Evolutionary conservation across 371 early-diverging fungal species (phyloP).

Genomic region (Vairimorpha apis): DNA sequence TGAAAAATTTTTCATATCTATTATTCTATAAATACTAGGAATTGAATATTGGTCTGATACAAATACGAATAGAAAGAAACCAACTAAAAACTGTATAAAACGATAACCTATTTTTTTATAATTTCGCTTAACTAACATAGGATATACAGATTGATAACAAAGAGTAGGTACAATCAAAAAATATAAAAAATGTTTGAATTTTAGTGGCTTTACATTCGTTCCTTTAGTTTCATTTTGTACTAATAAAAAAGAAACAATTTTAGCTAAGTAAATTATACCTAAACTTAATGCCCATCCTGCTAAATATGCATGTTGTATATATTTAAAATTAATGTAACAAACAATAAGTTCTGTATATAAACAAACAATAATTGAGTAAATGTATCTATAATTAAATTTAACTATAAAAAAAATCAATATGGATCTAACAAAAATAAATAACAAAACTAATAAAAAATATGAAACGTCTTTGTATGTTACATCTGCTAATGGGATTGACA

Average conservation of each 20-base stretch:
- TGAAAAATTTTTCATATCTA: not conserved
- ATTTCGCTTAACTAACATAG: not conserved
- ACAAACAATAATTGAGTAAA: not conserved
- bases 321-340: not conserved
- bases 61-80: constrained; percentile 44
- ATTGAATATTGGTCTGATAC: constrained; percentile 56
- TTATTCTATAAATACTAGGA: constrained; percentile 44
- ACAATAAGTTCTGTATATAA: constrained; percentile 4
- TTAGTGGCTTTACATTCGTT: not conserved
- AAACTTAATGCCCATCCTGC: constrained; percentile 33
- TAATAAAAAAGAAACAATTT: constrained; percentile 33
- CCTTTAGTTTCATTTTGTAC: not conserved
- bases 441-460: not conserved
- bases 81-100: constrained; percentile 2
- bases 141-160: constrained; percentile 21
- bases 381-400: not conserved
- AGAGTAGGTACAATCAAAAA: constrained; percentile 50
- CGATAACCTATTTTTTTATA: constrained; percentile 6
- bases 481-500: constrained; percentile 27
- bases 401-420: constrained; percentile 24
- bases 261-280: constrained; percentile 11
- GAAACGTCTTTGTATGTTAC: constrained; percentile 4
- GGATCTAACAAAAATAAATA: not conserved
- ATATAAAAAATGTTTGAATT: constrained; percentile 32
- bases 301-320: constrained; percentile 29